These are phyloP conservation scores for Cladosporium sp. DNA, from an alignment of 2,329 filamentous ascomycete genomes.

Conservation along the genomic window DNA sequence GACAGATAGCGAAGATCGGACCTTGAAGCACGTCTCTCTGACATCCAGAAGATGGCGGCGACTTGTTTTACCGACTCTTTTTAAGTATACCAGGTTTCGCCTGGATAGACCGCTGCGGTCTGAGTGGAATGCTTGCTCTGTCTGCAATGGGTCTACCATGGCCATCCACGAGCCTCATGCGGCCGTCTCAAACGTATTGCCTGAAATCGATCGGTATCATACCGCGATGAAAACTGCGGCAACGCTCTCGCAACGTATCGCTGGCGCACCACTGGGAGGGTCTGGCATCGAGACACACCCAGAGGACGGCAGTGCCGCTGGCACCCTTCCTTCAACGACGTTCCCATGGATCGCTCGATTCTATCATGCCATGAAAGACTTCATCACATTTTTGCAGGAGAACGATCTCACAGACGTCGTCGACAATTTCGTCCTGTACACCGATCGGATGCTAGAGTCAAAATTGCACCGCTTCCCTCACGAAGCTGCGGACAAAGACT, in stretches of 20 bases:
- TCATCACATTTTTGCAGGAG: constrained; percentile 20
- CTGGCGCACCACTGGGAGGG: not conserved
- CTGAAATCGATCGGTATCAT: not conserved
- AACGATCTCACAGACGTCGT: constrained; percentile 27
- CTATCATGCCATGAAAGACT: constrained; percentile 22
- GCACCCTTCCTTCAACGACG: not conserved
- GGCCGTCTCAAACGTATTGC: no score
- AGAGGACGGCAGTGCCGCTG: constrained; percentile 1
- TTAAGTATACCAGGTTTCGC: constrained; percentile 48
- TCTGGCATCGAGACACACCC: not conserved
- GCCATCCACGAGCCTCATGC: not conserved
- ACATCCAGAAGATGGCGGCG: constrained; percentile 53
- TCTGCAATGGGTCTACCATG: not conserved
- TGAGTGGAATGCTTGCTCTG: constrained; percentile 11
- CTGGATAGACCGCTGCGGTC: constrained; percentile 21
- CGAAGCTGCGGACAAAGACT: constrained; percentile 31
- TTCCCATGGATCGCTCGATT: constrained; percentile 18
- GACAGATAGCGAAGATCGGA: constrained; percentile 32
- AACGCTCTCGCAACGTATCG: not conserved
- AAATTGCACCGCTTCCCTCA: constrained; percentile 30
- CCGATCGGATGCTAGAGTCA: constrained; percentile 20
- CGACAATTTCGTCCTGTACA: constrained; percentile 45
- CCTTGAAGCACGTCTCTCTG: constrained; percentile 55
- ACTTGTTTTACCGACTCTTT: constrained; percentile 53
- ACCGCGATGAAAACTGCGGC: not conserved